Percentiles rank a stretch among this genome's conserved stretches.
phyloP scores from a whole-genome alignment of 805 yeast genomes.

The Zygosaccharomyces kombuchaensis region DNA sequence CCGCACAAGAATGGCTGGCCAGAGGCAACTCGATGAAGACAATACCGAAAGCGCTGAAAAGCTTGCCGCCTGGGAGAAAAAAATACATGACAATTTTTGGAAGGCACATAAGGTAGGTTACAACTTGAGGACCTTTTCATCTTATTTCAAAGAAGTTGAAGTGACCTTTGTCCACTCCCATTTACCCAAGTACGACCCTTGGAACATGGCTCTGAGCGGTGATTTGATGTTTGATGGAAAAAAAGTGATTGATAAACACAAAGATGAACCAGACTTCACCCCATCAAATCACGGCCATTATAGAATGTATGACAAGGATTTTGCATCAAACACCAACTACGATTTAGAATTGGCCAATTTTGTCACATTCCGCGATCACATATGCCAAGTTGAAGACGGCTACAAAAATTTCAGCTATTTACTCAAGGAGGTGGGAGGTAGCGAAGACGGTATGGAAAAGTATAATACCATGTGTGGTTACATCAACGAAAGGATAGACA shows the following conservation, averaged over 20 bases:
- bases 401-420: conserved; percentile 18
- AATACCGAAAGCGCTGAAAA: not conserved
- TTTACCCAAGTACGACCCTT: conserved; percentile 40
- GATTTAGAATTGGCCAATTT: conserved; percentile 27
- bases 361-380: conserved; percentile 13
- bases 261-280: conserved; percentile 11
- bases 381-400: conserved; percentile 13
- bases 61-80: conserved; percentile 9
- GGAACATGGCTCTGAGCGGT: conserved; percentile 17
- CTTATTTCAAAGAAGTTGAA: conserved; percentile 14
- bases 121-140: conserved; percentile 2
- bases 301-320: conserved; percentile 17
- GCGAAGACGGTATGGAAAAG: conserved; percentile 10
- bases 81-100: conserved; percentile 12
- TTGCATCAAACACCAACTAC: conserved; percentile 18
- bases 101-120: conserved; percentile 5
- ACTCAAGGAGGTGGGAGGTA: conserved; percentile 6
- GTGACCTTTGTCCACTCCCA: conserved; percentile 40
- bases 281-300: conserved; percentile 12
- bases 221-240: conserved; percentile 21
- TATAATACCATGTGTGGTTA: conserved; percentile 17
- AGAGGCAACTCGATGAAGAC: not conserved
- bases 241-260: conserved; percentile 10
- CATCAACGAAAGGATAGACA: conserved; percentile 15
- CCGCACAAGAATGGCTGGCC: not conserved